Conservation (phyloP, 192 early-diverging fungal species). For the Coemansia erecta region DNA sequence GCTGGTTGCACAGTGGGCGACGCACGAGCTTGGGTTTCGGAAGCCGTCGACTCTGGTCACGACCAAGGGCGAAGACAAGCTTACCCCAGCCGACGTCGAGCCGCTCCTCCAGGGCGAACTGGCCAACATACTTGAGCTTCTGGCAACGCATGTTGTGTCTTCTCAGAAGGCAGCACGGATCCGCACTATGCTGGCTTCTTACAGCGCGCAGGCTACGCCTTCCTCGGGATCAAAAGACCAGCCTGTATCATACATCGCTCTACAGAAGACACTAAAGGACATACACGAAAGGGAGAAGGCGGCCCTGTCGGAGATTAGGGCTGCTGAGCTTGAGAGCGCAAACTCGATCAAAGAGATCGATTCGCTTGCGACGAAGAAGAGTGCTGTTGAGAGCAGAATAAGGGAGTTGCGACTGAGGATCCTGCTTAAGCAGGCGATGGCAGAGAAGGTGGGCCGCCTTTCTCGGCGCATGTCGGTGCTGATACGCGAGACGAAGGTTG, state of each 20-base stretch:
- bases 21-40: constrained; percentile 44
- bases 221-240: background rate
- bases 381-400: constrained; percentile 21
- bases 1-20: constrained; percentile 44
- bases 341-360: constrained; percentile 24
- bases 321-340: constrained; percentile 22
- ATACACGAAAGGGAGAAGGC: constrained; percentile 12
- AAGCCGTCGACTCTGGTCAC: constrained; percentile 40
- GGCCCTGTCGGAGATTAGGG: constrained; percentile 11
- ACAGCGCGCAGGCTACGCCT: constrained; percentile 12
- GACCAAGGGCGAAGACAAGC: constrained; percentile 43
- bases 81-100: constrained; percentile 31
- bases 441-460: constrained; percentile 27
- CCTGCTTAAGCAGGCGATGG: constrained; percentile 36
- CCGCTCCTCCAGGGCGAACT: constrained; percentile 47
- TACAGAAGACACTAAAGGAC: constrained; percentile 11
- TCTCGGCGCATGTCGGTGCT: constrained; percentile 26
- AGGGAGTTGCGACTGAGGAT: constrained; percentile 36
- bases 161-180: constrained; percentile 18
- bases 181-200: constrained; percentile 24
- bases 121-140: constrained; percentile 24
- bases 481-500: constrained; percentile 22
- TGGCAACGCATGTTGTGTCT: constrained; percentile 35
- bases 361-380: constrained; percentile 19
- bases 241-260: constrained; percentile 12